Conservation (phyloP, 192 early-diverging fungal genomes). For the Phycomyces nitens region DNA sequence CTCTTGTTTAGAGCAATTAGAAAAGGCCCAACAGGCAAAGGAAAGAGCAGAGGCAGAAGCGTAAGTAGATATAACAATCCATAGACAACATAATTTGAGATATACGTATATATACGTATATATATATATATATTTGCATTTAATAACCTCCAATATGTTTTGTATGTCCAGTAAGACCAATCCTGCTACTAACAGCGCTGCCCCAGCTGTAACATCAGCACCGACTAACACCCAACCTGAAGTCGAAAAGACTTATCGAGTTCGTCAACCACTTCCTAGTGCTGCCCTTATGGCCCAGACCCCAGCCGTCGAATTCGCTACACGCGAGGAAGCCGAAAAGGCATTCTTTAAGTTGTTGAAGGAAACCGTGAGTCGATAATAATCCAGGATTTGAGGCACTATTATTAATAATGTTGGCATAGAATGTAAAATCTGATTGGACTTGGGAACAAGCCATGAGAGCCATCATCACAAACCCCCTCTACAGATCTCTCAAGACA, state of each 20-base stretch:
- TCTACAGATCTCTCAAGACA: slow-evolving; percentile 81
- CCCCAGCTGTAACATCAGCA: not conserved
- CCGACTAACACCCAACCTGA: slow-evolving; percentile 7
- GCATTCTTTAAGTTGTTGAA: slow-evolving; percentile 76
- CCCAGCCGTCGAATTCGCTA: slow-evolving; percentile 56
- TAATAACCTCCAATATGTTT: not conserved
- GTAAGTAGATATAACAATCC: slow-evolving; percentile 11
- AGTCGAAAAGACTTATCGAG: slow-evolving; percentile 13
- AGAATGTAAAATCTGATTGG: slow-evolving; percentile 81
- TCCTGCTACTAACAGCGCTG: not conserved
- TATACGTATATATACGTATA: not conserved
- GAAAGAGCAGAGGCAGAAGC: slow-evolving; percentile 25
- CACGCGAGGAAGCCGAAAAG: slow-evolving; percentile 76
- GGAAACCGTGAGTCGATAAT: slow-evolving; percentile 59
- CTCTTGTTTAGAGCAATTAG: slow-evolving; percentile 29
- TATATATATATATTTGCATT: not conserved
- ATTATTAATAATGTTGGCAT: too few relatives aligned
- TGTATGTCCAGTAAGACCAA: not conserved
- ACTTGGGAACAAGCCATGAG: slow-evolving; percentile 93
- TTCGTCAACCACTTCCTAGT: slow-evolving; percentile 13
- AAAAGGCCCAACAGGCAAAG: slow-evolving; percentile 34
- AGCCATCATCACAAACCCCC: slow-evolving; percentile 74
- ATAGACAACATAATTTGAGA: too few relatives aligned
- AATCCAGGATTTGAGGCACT: too few relatives aligned
- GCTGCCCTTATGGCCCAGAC: slow-evolving; percentile 19